These are phyloP conservation scores for Lodderomyces elongisporus DNA, from an alignment of 1,139 yeast species.

Conservation along the genomic window DNA sequence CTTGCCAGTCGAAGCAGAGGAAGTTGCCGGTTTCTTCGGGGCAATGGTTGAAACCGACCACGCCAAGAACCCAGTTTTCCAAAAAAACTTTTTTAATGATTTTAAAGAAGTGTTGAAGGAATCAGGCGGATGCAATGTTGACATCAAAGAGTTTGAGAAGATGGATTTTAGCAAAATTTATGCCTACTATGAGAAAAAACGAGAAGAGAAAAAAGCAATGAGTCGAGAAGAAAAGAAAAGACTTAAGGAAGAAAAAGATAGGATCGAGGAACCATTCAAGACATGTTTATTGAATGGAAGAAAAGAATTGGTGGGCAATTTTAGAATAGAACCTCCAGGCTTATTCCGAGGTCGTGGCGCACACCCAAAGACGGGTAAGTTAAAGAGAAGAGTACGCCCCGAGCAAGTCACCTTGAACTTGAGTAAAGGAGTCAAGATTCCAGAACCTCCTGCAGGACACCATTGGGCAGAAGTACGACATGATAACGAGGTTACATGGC, in stretches of 20 bases:
- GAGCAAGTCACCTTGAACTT: slow-evolving; percentile 86
- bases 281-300: slow-evolving; percentile 81
- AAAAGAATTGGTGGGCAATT: slow-evolving; percentile 88
- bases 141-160: slow-evolving; percentile 56
- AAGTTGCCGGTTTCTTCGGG: slow-evolving; percentile 92
- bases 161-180: slow-evolving; percentile 78
- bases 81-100: slow-evolving; percentile 79
- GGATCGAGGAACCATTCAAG: slow-evolving; percentile 74
- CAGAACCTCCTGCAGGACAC: slow-evolving; percentile 84
- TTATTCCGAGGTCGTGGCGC: slow-evolving; percentile 95
- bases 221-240: slow-evolving; percentile 69
- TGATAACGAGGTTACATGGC: slow-evolving; percentile 91
- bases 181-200: slow-evolving; percentile 63
- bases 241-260: slow-evolving; percentile 67
- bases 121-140: slow-evolving; percentile 47
- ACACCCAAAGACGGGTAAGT: slow-evolving; percentile 91
- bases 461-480: slow-evolving; percentile 86
- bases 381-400: slow-evolving; percentile 77
- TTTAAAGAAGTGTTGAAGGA: slow-evolving; percentile 66
- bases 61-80: slow-evolving; percentile 81
- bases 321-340: slow-evolving; percentile 94
- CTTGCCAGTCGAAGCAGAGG: slow-evolving; percentile 81
- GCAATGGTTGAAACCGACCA: slow-evolving; percentile 88
- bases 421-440: slow-evolving; percentile 66
- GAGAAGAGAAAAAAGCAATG: slow-evolving; percentile 68